Evolutionary conservation across 2,329 filamentous ascomycete species (phyloP).

Genomic region (Ceratocystis harringtonii): DNA sequence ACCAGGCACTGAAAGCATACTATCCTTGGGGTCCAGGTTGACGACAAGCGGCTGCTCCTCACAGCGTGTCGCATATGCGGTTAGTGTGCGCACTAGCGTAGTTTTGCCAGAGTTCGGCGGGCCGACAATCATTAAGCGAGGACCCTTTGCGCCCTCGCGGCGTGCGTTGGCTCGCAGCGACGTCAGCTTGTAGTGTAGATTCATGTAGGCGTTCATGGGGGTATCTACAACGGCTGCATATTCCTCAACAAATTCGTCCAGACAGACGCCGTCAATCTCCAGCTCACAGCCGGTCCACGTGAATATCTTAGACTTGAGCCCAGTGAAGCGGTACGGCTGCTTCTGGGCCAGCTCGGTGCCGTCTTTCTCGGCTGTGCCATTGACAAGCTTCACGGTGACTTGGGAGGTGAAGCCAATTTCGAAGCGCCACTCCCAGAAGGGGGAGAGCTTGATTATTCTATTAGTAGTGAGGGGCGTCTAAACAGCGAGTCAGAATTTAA

Average conservation of each 20-base stretch:
- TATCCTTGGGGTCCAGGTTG: constrained; percentile 72
- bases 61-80: constrained; percentile 62
- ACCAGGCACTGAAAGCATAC: constrained; percentile 61
- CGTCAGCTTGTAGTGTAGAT: constrained; percentile 77
- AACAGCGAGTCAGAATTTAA: too few species aligned
- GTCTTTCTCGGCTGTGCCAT: constrained; percentile 81
- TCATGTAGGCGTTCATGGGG: constrained; percentile 64
- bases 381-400: constrained; percentile 46
- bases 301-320: constrained; percentile 73
- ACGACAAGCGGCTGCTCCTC: constrained; percentile 65
- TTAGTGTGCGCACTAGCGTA: constrained; percentile 59
- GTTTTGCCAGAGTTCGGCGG: constrained; percentile 71
- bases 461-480: constrained; percentile 22
- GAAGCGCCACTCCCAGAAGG: constrained; percentile 66
- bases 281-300: constrained; percentile 85
- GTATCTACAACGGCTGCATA: constrained; percentile 59
- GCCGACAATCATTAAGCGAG: constrained; percentile 73
- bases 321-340: constrained; percentile 65
- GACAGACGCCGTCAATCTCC: constrained; percentile 52
- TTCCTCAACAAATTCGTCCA: constrained; percentile 42
- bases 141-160: constrained; percentile 39
- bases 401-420: constrained; percentile 41
- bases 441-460: constrained; percentile 38
- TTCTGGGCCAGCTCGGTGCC: constrained; percentile 80
- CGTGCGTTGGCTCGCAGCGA: constrained; percentile 49